Evolutionary conservation across 495 filamentous ascomycete species (phyloP), one percentile per base, ranked within the genome.

Genomic region (Chaetomidium leptoderma): DNA sequence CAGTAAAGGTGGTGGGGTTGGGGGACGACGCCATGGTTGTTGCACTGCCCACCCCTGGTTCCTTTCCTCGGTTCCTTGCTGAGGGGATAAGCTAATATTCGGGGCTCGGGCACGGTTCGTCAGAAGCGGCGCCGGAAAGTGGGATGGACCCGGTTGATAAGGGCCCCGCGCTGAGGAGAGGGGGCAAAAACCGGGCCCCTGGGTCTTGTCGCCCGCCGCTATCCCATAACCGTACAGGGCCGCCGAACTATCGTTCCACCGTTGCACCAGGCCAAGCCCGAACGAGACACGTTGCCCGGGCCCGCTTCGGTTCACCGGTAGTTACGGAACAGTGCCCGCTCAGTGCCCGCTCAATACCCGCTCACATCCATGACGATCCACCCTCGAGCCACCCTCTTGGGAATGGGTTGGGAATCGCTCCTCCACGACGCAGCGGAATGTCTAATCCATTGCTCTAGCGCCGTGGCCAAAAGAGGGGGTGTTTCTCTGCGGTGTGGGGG

Each of bases 101-200:
- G 13, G 24, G n/a, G n/a, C n/a, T n/a, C n/a, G n/a, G n/a, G n/a
- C n/a, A n/a, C n/a, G 14, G 13, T 17, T 37, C 17, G 8, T 6
- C 0, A 23, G 14, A 21, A 2, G 32, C 9, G 4, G 32, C 32
- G 21, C 11, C 23, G 17, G 32, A 10, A 47, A 49, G 54, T 32
- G 44, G 54, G 54, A 49, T 49, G 49, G 57, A 47, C 49, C 57
- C 42, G 33, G 42, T 29, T 53, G 30, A 58, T 52, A 58, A 42
- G 55, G 44, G 44, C 16, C 43, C 3, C 6, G 32, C 5, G 10
- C 9, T 10, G 2, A 29, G 44, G 24, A 47, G 14, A 14, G 23
- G 44, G 11, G 44, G 44, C 23, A n/a, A 27, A n/a, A 27, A 29
- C 44, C 24, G 13, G 23, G 44, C 13, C 14, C 3, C 13, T 44